These are phyloP conservation scores for Aspergillus pseudoviridinutans DNA, from an alignment of 2,329 filamentous ascomycete species.

Conservation along the genomic window DNA sequence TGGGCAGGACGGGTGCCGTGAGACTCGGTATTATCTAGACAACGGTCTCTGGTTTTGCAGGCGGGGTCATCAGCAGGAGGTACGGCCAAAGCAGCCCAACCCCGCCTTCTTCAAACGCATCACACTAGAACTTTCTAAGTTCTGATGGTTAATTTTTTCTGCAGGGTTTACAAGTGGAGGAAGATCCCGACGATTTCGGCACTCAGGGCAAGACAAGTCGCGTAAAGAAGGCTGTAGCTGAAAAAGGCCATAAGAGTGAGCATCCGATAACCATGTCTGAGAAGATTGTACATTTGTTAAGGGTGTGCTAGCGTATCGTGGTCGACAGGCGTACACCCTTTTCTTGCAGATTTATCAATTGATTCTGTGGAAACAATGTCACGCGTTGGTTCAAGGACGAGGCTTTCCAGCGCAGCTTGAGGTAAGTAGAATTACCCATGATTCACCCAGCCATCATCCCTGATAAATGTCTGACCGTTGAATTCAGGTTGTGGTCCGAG, in stretches of 20 bases:
- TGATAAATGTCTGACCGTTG: constrained; percentile 7
- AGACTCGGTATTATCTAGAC: constrained; percentile 66
- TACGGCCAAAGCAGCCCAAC: constrained; percentile 33
- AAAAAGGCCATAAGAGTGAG: constrained; percentile 50
- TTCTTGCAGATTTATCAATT: constrained; percentile 83
- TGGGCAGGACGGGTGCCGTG: constrained; percentile 63
- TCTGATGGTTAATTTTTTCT: constrained; percentile 1
- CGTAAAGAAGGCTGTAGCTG: constrained; percentile 52
- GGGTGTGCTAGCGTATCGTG: constrained; percentile 47
- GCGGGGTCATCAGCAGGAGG: constrained; percentile 75
- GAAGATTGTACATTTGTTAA: constrained; percentile 43
- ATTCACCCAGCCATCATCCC: not conserved
- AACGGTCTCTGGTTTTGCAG: constrained; percentile 76
- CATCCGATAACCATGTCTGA: not conserved
- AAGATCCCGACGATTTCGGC: constrained; percentile 67
- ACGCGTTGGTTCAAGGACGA: constrained; percentile 66
- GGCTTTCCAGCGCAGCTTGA: constrained; percentile 70
- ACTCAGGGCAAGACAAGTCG: constrained; percentile 55
- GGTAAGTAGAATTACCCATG: constrained; percentile 34
- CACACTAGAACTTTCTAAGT: constrained; percentile 10
- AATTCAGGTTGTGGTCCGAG: constrained; percentile 60
- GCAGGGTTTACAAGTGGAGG: constrained; percentile 44
- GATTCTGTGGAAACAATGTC: constrained; percentile 74
- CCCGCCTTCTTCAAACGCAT: constrained; percentile 2
- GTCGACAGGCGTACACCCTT: constrained; percentile 67